Evolutionary conservation across 202 grass and related monocot species (phyloP).

Genomic region (Hordeum pubiflorum): DNA sequence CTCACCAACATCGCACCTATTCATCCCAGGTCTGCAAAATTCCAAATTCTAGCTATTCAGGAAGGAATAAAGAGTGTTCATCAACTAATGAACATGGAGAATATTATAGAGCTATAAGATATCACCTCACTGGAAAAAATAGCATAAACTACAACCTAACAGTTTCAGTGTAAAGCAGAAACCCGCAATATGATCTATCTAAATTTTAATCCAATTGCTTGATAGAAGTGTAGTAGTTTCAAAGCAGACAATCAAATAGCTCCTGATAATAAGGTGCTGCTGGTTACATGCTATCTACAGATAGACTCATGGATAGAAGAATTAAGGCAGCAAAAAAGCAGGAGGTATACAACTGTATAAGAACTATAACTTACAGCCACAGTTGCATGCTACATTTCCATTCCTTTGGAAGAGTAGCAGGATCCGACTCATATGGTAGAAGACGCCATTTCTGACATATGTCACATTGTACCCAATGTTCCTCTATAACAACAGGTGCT

Average conservation of each 20-base stretch:
- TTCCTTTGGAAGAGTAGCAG: slow-evolving; percentile 59
- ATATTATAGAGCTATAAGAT: not conserved
- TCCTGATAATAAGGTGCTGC: not conserved
- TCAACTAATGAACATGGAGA: slow-evolving; percentile 13
- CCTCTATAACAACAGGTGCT: slow-evolving; percentile 66
- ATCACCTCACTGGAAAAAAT: not conserved
- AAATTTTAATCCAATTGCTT: not conserved
- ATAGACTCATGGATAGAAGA: not conserved
- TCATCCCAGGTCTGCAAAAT: slow-evolving; percentile 72
- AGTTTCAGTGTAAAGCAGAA: not conserved
- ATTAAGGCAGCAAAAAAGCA: not conserved
- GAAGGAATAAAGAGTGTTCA: not conserved
- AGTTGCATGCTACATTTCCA: slow-evolving; percentile 86
- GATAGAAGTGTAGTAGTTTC: not conserved
- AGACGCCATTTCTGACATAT: slow-evolving; percentile 93
- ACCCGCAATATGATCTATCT: not conserved
- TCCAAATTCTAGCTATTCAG: slow-evolving; percentile 23
- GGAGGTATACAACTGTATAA: not conserved
- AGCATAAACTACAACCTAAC: not conserved
- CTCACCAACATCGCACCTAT: slow-evolving; percentile 78
- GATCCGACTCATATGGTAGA: slow-evolving; percentile 70
- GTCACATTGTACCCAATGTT: slow-evolving; percentile 95
- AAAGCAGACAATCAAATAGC: slow-evolving; percentile 24
- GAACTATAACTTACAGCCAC: slow-evolving; percentile 86
- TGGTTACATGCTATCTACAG: not conserved